Evolutionary conservation across 352 stramenopile species (phyloP), one percentile per base, ranked within the genome.

Genomic region (Thalassiosira sp.): DNA sequence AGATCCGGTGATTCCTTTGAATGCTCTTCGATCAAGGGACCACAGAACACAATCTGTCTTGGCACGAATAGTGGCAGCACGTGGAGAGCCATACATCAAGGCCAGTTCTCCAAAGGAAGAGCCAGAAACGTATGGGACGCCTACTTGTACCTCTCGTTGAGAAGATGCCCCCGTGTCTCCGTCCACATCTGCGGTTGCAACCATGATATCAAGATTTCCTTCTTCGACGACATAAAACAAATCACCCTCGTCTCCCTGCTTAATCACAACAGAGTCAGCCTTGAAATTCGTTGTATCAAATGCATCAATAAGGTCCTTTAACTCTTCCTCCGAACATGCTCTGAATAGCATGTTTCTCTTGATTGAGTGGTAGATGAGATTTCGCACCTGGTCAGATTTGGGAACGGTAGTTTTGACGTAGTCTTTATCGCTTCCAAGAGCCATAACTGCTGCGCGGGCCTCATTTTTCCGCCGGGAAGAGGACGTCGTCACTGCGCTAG

Each of bases 11-110:
- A 92, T 90, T 42, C 69, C 71, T 43, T 86, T 80, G 76, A 89
- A 94, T 57, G 83, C 85, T 65, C 53, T 69, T 10, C 95, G 87
- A 74, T 97, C 89, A 48, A 98, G 93, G 6, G 83, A 94, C 95
- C 95, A 99, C 18, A 98, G 82, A 57, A 92, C 91, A 72, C 92
- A 96, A 13, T 91, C 85, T 11, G 83, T 90, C 8, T 89, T 94
- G 3, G 94, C 89, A 10, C 85, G 87, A 63, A 98, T 97, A 11
- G 95, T 98, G 3, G 95, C 96, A 0, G 95, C 94, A 20, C 96
- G 94, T 13, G 96, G 96, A 60, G 93, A 97, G 79, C 97, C 97
- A 90, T 98, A 98, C 72, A 98, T 92, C 59, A 99, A 76, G 8
- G 95, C 95, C n/a, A 98, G 87, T 85, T 99, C 96, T 18, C 96